These are phyloP conservation scores for Candida sanyaensis DNA, from an alignment of 1,139 yeast genomes.

Conservation along the genomic window DNA sequence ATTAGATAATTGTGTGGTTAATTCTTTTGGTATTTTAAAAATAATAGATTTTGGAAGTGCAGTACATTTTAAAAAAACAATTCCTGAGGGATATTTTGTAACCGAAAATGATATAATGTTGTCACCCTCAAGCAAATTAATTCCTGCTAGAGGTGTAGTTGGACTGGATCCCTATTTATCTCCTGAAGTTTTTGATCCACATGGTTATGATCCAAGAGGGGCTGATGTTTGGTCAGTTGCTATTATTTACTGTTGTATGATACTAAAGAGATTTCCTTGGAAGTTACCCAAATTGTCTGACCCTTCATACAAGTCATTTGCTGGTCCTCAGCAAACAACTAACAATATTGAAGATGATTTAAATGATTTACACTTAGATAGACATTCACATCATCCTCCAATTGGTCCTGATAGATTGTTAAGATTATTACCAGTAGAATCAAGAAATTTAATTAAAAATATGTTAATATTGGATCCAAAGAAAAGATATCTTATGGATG, in stretches of 20 bases:
- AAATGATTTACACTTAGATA: conserved; percentile 6
- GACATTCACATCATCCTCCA: conserved; percentile 11
- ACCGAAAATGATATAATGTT: conserved; percentile 22
- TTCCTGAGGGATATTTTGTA: conserved; percentile 29
- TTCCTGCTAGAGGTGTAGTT: conserved; percentile 64
- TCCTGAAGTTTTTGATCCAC: conserved; percentile 64
- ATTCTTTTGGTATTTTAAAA: conserved; percentile 59
- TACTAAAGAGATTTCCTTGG: conserved; percentile 76
- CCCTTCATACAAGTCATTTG: conserved; percentile 48
- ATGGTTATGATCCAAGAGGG: conserved; percentile 67
- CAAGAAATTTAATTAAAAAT: conserved; percentile 32
- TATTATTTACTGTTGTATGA: conserved; percentile 75
- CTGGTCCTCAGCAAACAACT: conserved; percentile 12
- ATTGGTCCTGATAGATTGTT: conserved; percentile 37
- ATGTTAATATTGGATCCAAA: conserved; percentile 35
- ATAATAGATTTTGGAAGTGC: conserved; percentile 81
- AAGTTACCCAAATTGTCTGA: conserved; percentile 65
- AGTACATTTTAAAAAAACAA: conserved; percentile 52
- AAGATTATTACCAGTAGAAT: conserved; percentile 37
- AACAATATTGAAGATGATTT: conserved; percentile 7
- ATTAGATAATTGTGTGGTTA: conserved; percentile 76
- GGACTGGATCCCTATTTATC: conserved; percentile 84
- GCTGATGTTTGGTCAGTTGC: conserved; percentile 83
- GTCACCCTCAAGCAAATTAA: conserved; percentile 26
- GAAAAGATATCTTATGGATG: conserved; percentile 31